These are phyloP conservation scores for Acacia acuminata DNA, from an alignment of 306 rosid species.

Conservation along the genomic window DNA sequence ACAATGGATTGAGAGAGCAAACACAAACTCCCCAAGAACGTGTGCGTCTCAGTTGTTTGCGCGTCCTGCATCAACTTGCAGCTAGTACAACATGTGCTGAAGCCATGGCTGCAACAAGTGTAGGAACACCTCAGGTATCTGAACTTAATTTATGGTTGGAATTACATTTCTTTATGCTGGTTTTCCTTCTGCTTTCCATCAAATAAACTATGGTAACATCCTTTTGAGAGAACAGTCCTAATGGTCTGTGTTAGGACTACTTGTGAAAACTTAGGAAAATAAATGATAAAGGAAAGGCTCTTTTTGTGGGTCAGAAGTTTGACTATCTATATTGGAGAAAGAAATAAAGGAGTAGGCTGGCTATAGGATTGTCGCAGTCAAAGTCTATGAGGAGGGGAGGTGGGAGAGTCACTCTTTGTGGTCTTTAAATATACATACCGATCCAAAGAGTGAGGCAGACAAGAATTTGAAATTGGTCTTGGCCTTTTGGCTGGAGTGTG, in stretches of 20 bases:
- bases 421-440: too few species aligned
- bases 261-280: too few species aligned
- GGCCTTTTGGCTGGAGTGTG: too few species aligned
- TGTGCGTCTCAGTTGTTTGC: conserved; percentile 96
- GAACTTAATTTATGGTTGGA: conserved; percentile 1
- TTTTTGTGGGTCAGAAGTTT: too few species aligned
- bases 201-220: not conserved
- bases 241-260: not conserved
- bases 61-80: conserved; percentile 97
- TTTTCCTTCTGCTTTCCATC: conserved; percentile 17
- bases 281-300: too few species aligned
- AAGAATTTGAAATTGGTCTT: too few species aligned
- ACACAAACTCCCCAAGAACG: conserved; percentile 94
- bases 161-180: conserved; percentile 11
- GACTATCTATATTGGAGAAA: too few species aligned
- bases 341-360: too few species aligned
- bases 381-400: too few species aligned
- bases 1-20: conserved; percentile 61
- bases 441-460: too few species aligned
- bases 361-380: too few species aligned
- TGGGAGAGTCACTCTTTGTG: too few species aligned
- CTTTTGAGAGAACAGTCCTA: not conserved
- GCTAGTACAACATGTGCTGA: conserved; percentile 98
- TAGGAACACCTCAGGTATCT: conserved; percentile 93
- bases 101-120: conserved; percentile 99